Percentiles rank a stretch among this genome's conserved stretches.
phyloP scores from a whole-genome alignment of 179 eudicot genomes.

The Heliamphora pulchella region DNA sequence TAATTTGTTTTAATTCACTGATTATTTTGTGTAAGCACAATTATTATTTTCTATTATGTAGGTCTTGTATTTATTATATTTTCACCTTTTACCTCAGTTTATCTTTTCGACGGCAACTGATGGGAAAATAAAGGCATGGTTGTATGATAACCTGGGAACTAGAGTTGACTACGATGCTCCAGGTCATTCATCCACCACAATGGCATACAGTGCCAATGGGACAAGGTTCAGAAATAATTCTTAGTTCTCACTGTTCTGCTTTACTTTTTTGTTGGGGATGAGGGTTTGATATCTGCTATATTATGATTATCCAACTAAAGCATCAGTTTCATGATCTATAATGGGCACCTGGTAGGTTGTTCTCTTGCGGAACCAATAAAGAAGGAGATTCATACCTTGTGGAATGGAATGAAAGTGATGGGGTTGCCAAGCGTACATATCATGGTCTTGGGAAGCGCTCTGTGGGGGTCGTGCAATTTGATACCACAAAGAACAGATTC shows the following conservation, averaged over 20 bases:
- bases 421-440: constrained; percentile 61
- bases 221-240: constrained; percentile 38
- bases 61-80: not conserved
- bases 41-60: not conserved
- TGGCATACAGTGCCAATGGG: constrained; percentile 88
- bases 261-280: not conserved
- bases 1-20: not conserved
- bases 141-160: constrained; percentile 75
- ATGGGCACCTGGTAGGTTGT: constrained; percentile 36
- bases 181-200: constrained; percentile 65
- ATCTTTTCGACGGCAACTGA: constrained; percentile 79
- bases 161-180: constrained; percentile 91
- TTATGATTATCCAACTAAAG: not conserved
- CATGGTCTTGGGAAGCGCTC: constrained; percentile 71
- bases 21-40: not conserved
- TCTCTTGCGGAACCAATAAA: constrained; percentile 81
- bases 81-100: constrained; percentile 40
- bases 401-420: constrained; percentile 87
- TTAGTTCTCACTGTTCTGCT: not conserved
- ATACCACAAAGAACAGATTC: constrained; percentile 64
- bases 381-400: constrained; percentile 79
- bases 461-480: constrained; percentile 66
- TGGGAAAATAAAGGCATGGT: constrained; percentile 91
- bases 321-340: not conserved
- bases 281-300: not conserved